phyloP scores from a whole-genome alignment of 805 yeast genomes.

The Schizosaccharomyces osmophilus region DNA sequence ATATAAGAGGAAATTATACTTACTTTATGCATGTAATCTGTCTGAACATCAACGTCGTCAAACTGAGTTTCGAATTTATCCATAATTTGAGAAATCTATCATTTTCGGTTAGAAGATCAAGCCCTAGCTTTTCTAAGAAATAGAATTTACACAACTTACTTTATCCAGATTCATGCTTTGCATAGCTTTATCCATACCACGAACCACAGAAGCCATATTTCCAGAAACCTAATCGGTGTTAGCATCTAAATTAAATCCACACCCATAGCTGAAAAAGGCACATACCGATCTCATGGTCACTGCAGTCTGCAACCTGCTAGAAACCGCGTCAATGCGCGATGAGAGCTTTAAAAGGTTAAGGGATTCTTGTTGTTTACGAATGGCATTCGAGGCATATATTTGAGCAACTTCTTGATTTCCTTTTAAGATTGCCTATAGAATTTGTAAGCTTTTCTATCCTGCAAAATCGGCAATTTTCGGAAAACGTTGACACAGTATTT shows the following conservation, averaged over 20 bases:
- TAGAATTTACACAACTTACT: conserved; percentile 1
- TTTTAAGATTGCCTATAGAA: conserved; percentile 34
- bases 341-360: conserved; percentile 59
- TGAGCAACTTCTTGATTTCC: conserved; percentile 83
- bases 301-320: conserved; percentile 88
- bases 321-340: conserved; percentile 83
- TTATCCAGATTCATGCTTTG: conserved; percentile 86
- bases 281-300: conserved; percentile 57
- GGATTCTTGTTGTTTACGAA: conserved; percentile 70
- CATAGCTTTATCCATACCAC: conserved; percentile 89
- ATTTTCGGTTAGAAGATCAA: not conserved
- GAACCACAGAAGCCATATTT: conserved; percentile 77
- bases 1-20: not conserved
- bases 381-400: conserved; percentile 86
- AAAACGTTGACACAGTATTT: no score
- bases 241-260: not conserved
- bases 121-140: not conserved
- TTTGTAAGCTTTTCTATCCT: not conserved
- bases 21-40: conserved; percentile 63
- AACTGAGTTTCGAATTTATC: conserved; percentile 91
- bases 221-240: conserved; percentile 41
- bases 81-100: conserved; percentile 64
- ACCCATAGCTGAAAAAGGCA: not conserved
- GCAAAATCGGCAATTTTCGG: no score
- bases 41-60: conserved; percentile 82